Evolutionary conservation across 2,329 filamentous ascomycete genomes (phyloP), one percentile per base, ranked within the genome.

Genomic region (Pseudodiploospora longispora): DNA sequence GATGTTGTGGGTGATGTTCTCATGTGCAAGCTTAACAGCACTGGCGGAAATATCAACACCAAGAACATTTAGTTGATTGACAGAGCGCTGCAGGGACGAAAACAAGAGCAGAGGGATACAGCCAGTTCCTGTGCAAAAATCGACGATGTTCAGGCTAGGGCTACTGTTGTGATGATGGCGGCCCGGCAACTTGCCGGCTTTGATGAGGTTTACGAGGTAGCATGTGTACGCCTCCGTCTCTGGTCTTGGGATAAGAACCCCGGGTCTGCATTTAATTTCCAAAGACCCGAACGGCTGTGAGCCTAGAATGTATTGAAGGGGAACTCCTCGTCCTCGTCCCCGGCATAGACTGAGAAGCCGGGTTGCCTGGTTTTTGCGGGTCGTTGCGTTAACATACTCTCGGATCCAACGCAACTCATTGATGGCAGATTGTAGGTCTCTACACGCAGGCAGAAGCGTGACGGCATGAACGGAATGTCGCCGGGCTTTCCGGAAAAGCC

Each of bases 51-150:
- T 71, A 59, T 97, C 91, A 12, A 95, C 62, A 4, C 87, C 91
- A 1, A 73, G 56, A n/a, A 87, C 66, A 4, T 67, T 61, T 6
- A 87, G 52, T 0, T 51, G 40, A 1, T 60, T 53, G 41, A 69
- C 62, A 19, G 62, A 55, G 55, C 59, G 46, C 12, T 64, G 63
- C 33, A 88, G 73, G 7, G 82, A 71, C 32, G 81, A 70, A 49
- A 85, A 78, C 6, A 95, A 71, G 3, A 87, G 75, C 6, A 97
- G 74, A 0, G 88, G 77, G 50, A 97, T 95, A 65, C 91, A 96
- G 4, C 93, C 93, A 5, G 86, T 87, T 7, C 93, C 93, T 0
- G 88, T 90, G 63, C 93, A 97, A 30, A 96, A 71, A 62, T 98
- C 93, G 6, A 96, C 63, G 35, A 97, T 69, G 9, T 72, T 75